A percentile compares a stretch with the other conserved stretches of the same genome.
Evolutionary conservation across 2,329 filamentous ascomycete genomes (phyloP).

Genomic region (Talaromyces albobiverticillius): DNA sequence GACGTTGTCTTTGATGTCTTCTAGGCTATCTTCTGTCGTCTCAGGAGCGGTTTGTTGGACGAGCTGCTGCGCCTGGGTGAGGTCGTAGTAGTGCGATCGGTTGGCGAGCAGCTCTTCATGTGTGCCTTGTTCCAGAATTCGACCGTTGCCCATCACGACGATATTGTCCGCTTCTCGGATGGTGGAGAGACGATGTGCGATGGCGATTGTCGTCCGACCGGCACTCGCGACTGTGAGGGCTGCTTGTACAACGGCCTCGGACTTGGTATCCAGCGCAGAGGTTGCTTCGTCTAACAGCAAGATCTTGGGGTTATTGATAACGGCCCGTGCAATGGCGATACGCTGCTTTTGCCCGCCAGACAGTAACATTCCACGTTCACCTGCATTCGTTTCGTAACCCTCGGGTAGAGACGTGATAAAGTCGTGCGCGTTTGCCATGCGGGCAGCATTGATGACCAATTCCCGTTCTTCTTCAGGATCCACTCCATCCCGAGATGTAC

Average conservation of each 20-base stretch:
- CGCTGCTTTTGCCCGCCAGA: conserved; percentile 96
- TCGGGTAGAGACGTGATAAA: conserved; percentile 80
- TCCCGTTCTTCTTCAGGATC: conserved; percentile 65
- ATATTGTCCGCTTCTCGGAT: conserved; percentile 95
- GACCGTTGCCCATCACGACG: conserved; percentile 79
- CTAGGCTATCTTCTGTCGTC: conserved; percentile 20
- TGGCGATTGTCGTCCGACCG: conserved; percentile 90
- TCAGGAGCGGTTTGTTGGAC: conserved; percentile 29
- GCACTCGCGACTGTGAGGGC: conserved; percentile 83
- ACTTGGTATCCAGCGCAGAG: conserved; percentile 87
- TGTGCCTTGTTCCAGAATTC: conserved; percentile 85
- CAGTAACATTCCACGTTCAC: conserved; percentile 85
- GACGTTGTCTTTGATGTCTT: conserved; percentile 23
- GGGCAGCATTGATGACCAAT: conserved; percentile 77
- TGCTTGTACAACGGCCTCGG: conserved; percentile 88
- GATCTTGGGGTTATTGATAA: conserved; percentile 91
- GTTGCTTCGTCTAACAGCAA: conserved; percentile 93
- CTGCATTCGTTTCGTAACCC: conserved; percentile 88
- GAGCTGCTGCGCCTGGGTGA: conserved; percentile 65
- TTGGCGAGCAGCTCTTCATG: conserved; percentile 73
- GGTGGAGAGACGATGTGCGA: conserved; percentile 90
- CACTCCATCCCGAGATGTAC: conserved; percentile 68
- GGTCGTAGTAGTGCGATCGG: conserved; percentile 71
- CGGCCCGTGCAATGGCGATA: conserved; percentile 85
- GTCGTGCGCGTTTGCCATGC: conserved; percentile 88